Base-by-base conservation (phyloP, 495 filamentous ascomycete species). In the Penicillium maclennaniae region DNA sequence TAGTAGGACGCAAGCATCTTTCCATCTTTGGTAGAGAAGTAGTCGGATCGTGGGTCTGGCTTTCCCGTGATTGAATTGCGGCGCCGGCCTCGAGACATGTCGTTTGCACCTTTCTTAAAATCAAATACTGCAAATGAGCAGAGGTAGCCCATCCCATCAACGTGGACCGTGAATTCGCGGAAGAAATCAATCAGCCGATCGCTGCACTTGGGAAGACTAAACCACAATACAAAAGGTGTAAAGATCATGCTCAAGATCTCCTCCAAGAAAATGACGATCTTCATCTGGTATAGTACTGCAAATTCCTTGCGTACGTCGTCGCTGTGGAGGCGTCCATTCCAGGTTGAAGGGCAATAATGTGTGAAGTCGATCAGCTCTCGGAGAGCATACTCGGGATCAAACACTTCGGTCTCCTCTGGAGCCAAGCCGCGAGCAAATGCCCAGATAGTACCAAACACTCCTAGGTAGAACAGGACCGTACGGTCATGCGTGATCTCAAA, bases 101-200 rank as follows among this genome's bases (percentile, higher is more conserved):
- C 83, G 51, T 85, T 85, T 16, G 80, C 73, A 23, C 85, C 88
- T 61, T 87, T 92, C 67, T 96, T 89, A 76, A 97, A 98, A 57
- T 96, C 88, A 58, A 98, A 98, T n/a, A 96, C 89, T 17, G 92
- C 93, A 71, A 96, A 97, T 14, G 89, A 95, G 68, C 93, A 98
- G 17, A 97, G 88, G 63, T 95, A 90, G 34, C 93, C 93, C 51
- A 98, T 79, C 0, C 93, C 93, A 71, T 98, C 95, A 10, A 98
- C 91, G 60, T 97, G 92, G 17, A 98, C 83, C 1, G 93, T 96
- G 62, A 96, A 97, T 65, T 98, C 93, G 15, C 93, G 83, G 72
- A 98, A 97, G 71, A 98, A 98, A 63, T 98, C 93, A 45, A 98
- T 87, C 53, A 97, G 83, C 47, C 89, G 88, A 62, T 97, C 95